Percentiles rank a stretch among this genome's conserved stretches.
phyloP scores from a whole-genome alignment of 306 rosid genomes.

The Lotus japonicus region DNA sequence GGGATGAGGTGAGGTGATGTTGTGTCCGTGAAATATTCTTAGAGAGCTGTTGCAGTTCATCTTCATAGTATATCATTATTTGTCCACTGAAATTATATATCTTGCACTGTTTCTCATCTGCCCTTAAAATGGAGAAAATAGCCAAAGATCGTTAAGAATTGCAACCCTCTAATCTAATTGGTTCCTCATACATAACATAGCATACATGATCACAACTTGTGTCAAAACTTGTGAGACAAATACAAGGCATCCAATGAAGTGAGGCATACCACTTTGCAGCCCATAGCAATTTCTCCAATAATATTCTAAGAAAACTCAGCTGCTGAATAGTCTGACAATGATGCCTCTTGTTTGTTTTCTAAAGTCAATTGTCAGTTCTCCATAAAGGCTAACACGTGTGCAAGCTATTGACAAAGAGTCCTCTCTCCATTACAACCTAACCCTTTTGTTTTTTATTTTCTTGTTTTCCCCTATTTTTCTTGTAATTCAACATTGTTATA shows the following conservation, averaged over 20 bases:
- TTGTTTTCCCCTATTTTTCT: neutral
- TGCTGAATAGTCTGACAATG: conserved; percentile 23
- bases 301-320: neutral
- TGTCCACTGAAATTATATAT: neutral
- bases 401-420: conserved; percentile 27
- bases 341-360: conserved; percentile 24
- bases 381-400: conserved; percentile 36
- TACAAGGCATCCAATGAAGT: conserved; percentile 21
- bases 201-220: neutral
- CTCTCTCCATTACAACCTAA: conserved; percentile 20
- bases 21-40: too few species aligned
- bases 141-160: conserved; percentile 10
- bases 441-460: neutral
- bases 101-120: neutral
- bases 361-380: conserved; percentile 36
- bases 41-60: neutral
- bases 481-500: neutral
- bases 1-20: too few species aligned
- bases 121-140: neutral
- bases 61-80: neutral
- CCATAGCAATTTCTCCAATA: conserved; percentile 20
- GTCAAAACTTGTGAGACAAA: conserved; percentile 4
- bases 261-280: conserved; percentile 22
- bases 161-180: conserved; percentile 27
- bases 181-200: neutral